phyloP scores from a whole-genome alignment of 345 rosid species.

The Salix caprea region DNA sequence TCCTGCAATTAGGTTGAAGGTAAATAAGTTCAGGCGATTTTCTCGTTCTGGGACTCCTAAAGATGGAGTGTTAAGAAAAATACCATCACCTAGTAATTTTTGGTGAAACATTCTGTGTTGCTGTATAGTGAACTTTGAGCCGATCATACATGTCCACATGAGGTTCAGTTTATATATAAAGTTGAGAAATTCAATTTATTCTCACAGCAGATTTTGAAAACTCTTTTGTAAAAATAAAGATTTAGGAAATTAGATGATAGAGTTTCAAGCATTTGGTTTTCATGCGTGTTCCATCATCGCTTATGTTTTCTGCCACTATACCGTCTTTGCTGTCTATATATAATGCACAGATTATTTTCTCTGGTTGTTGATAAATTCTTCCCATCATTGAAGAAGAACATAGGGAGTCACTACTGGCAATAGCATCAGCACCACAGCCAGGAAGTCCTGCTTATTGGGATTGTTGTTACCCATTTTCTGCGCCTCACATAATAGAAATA shows the following conservation, averaged over 20 bases:
- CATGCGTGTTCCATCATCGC: not conserved
- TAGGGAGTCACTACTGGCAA: not conserved
- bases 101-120: constrained; percentile 38
- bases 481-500: too few species aligned
- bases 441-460: not conserved
- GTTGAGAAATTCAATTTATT: constrained; percentile 14
- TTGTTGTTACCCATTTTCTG: too few species aligned
- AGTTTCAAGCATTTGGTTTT: constrained; percentile 1
- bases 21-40: constrained; percentile 59
- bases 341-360: not conserved
- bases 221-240: constrained; percentile 15
- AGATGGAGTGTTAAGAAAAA: constrained; percentile 23
- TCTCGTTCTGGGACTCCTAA: constrained; percentile 17
- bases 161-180: constrained; percentile 6
- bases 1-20: constrained; percentile 53
- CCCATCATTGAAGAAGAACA: not conserved
- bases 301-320: not conserved
- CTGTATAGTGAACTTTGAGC: constrained; percentile 6
- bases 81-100: constrained; percentile 43
- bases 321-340: not conserved
- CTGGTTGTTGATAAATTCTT: not conserved
- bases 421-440: not conserved
- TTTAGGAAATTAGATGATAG: not conserved
- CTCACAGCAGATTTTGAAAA: constrained; percentile 13
- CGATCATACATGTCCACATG: not conserved